Evolutionary conservation across 2,329 filamentous ascomycete species (phyloP), one percentile per base, ranked within the genome.

Genomic region (Diplodia sapinea): DNA sequence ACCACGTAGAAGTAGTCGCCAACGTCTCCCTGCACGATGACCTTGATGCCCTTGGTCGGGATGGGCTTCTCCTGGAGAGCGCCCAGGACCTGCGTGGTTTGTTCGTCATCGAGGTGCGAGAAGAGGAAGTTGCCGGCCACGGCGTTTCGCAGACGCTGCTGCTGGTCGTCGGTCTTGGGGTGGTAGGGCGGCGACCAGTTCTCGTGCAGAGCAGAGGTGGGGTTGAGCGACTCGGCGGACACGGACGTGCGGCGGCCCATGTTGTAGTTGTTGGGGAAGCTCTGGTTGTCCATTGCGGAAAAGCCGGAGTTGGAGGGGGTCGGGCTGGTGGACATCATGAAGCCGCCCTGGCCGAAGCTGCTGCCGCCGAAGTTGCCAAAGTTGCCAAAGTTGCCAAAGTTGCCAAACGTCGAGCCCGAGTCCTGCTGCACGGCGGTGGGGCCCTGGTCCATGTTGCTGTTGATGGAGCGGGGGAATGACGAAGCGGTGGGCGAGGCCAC

Each of bases 1-100:
- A 98, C 93, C 31, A 99, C 89, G 79, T 99, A 99, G 82, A 99
- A 99, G 83, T 91, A 98, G 80, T 99, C 95, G 52, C 95, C 95
- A 0, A 94, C 90, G 75, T 98, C 95, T 66, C 95, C 95, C 82
- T 99, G 95, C 61, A 89, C 91, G 72, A 99, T 98, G 68, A 99
- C 93, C 86, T 97, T 86, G 77, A 89, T 89, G 71, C 89, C 94
- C 81, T 95, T 96, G 70, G 93, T 92, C 1, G 95, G 95, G 74
- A 98, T 96, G 7, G 92, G 91, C 80, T 98, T 98, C 81, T 99
- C 95, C 69, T 96, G 89, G 72, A 99, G 83, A 3, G 95, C 95
- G 61, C 93, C 92, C 13, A 99, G 85, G 54, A 98, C 93, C 74
- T 95, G 93, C 62, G 86, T 82, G 71, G 90, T 92, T 80, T 97